These are phyloP conservation scores for Suillus clintonianus DNA, from an alignment of 768 basidiomycete genomes.

Conservation along the genomic window DNA sequence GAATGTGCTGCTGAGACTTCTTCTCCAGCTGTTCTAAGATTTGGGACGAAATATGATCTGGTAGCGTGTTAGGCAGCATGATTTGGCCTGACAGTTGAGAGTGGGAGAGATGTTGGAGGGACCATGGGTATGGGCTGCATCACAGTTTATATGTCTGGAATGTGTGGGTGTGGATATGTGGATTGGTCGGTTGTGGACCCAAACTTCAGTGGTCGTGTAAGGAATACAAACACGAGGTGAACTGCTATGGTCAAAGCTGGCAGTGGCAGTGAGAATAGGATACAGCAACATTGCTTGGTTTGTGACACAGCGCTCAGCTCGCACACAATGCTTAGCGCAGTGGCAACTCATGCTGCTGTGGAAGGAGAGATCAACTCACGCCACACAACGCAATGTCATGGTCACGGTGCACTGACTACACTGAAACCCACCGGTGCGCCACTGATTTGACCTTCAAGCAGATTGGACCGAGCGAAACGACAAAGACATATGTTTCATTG, in stretches of 20 bases:
- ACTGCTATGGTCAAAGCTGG: conserved; percentile 2
- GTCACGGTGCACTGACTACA: background rate
- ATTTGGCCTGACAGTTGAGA: background rate
- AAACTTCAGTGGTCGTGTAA: conserved; percentile 13
- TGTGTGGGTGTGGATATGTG: background rate
- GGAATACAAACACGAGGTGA: conserved; percentile 29
- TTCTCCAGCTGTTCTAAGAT: conserved; percentile 15
- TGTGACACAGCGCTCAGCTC: too few species aligned
- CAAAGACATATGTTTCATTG: background rate
- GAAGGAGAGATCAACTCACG: background rate
- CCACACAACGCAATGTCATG: background rate
- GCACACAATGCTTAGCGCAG: background rate
- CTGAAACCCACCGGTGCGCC: background rate
- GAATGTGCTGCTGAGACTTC: conserved; percentile 10
- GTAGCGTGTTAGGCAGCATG: conserved; percentile 8
- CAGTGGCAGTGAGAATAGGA: conserved; percentile 5
- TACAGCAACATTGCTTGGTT: background rate
- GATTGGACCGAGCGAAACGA: background rate
- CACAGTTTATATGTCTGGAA: conserved; percentile 17
- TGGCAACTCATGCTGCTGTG: background rate
- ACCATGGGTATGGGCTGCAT: background rate
- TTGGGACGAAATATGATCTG: background rate
- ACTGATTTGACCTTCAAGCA: background rate
- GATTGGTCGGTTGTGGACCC: conserved; percentile 26
- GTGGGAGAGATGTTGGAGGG: background rate